Evolutionary conservation across 306 rosid species (phyloP).

Genomic region (Ochetophila trinervis): DNA sequence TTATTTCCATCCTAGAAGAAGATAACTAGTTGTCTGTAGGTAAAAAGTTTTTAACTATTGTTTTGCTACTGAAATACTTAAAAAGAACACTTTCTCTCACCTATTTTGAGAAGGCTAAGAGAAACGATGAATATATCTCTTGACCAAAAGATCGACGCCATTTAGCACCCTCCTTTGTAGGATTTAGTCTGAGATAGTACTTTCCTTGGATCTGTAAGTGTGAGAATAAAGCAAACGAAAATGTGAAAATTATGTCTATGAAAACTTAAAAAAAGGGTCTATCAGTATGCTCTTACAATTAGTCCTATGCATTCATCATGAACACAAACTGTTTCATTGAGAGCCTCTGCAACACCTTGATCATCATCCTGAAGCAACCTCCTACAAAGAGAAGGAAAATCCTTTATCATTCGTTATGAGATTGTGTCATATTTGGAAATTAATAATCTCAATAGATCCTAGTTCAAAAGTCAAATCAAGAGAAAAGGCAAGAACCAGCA

Average conservation of each 20-base stretch:
- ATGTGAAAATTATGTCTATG: slow-evolving; percentile 16
- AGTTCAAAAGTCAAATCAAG: neutral
- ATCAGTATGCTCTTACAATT: slow-evolving; percentile 52
- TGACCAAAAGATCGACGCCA: slow-evolving; percentile 90
- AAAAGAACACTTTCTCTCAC: slow-evolving; percentile 27
- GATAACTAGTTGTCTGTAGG: slow-evolving; percentile 6
- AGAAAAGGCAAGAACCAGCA: slow-evolving; percentile 12
- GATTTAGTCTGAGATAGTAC: slow-evolving; percentile 70
- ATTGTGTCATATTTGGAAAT: neutral
- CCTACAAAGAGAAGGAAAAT: slow-evolving; percentile 35
- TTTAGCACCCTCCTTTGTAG: slow-evolving; percentile 66
- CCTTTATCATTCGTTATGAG: neutral
- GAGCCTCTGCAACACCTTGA: slow-evolving; percentile 68
- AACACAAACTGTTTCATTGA: slow-evolving; percentile 71
- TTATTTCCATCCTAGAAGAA: slow-evolving; percentile 49
- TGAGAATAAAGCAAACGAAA: slow-evolving; percentile 6
- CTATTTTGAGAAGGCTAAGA: slow-evolving; percentile 74
- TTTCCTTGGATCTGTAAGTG: slow-evolving; percentile 61
- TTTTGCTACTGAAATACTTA: neutral
- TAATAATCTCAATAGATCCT: neutral
- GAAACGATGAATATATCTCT: slow-evolving; percentile 75
- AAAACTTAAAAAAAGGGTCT: slow-evolving; percentile 8
- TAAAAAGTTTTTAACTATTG: neutral
- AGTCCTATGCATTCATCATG: slow-evolving; percentile 56
- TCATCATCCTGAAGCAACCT: slow-evolving; percentile 60